Evolutionary conservation across 108 stramenopile genomes (phyloP).

Genomic region (Stephanodiscus triporus): DNA sequence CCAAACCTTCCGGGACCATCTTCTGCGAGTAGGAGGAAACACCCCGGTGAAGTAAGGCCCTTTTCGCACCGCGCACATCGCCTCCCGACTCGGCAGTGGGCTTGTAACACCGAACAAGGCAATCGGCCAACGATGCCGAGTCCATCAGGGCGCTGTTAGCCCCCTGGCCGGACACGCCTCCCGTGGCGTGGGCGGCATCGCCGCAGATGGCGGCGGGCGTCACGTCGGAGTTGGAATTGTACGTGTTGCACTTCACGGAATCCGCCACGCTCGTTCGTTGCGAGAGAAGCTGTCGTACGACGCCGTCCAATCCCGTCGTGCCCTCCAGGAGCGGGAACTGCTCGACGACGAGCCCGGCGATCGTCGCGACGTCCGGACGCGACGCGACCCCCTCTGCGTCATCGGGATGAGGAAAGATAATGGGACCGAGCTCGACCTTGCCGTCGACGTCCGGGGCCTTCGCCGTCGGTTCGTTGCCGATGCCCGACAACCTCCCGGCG

Average conservation of each 20-base stretch:
- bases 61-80: constrained; percentile 10
- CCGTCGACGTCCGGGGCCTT: neutral
- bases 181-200: constrained; percentile 85
- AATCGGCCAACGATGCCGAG: constrained; percentile 59
- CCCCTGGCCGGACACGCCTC: constrained; percentile 81
- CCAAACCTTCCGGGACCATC: constrained; percentile 76
- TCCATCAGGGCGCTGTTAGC: constrained; percentile 75
- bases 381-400: constrained; percentile 19
- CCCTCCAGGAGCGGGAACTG: constrained; percentile 67
- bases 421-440: constrained; percentile 14
- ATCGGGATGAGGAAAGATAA: constrained; percentile 26
- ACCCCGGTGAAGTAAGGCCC: constrained; percentile 38
- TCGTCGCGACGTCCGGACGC: constrained; percentile 21
- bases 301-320: constrained; percentile 35
- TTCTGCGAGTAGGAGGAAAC: constrained; percentile 58
- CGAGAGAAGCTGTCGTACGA: constrained; percentile 48
- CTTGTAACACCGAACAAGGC: constrained; percentile 27
- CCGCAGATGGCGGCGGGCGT: constrained; percentile 57
- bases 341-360: constrained; percentile 37
- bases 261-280: constrained; percentile 53
- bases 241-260: constrained; percentile 71
- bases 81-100: neutral
- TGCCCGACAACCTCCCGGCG: constrained; percentile 49
- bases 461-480: neutral
- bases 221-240: constrained; percentile 44